A percentile compares a stretch with the other conserved stretches of the same genome.
phyloP scores from a whole-genome alignment of 2,329 filamentous ascomycete genomes.

The Penicillium sumatraense region DNA sequence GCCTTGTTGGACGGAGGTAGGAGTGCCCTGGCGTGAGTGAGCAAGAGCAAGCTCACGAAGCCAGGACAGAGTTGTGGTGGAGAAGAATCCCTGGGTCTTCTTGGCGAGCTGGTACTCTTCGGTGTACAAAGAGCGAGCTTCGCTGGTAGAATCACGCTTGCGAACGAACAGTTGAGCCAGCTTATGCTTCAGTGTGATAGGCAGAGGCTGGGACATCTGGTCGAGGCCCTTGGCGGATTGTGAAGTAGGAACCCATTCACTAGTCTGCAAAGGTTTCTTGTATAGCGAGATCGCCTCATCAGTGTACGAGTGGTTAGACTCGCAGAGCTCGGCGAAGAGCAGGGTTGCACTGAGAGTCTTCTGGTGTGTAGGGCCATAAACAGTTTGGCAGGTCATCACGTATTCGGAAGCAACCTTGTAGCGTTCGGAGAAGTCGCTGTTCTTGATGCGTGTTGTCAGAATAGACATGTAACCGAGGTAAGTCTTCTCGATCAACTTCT shows the following conservation, averaged over 20 bases:
- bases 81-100: slow-evolving; percentile 52
- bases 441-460: slow-evolving; percentile 49
- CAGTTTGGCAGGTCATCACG: slow-evolving; percentile 50
- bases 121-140: slow-evolving; percentile 45
- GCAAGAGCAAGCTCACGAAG: slow-evolving; percentile 50
- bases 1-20: slow-evolving; percentile 46
- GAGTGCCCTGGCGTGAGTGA: slow-evolving; percentile 45
- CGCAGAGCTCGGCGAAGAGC: slow-evolving; percentile 52
- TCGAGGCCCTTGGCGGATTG: slow-evolving; percentile 33
- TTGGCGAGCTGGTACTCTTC: slow-evolving; percentile 52
- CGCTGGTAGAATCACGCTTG: slow-evolving; percentile 41
- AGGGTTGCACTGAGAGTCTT: slow-evolving; percentile 45
- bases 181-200: slow-evolving; percentile 55
- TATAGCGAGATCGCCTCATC: slow-evolving; percentile 54
- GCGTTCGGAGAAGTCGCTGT: slow-evolving; percentile 47
- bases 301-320: slow-evolving; percentile 47
- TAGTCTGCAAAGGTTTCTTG: slow-evolving; percentile 50
- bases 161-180: slow-evolving; percentile 55
- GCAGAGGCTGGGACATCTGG: slow-evolving; percentile 42
- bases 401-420: slow-evolving; percentile 56
- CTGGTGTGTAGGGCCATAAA: slow-evolving; percentile 41
- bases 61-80: slow-evolving; percentile 50
- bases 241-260: slow-evolving; percentile 41
- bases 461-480: slow-evolving; percentile 55
- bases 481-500: slow-evolving; percentile 51